Base-by-base conservation (phyloP, 306 rosid genomes). In the Begonia fuchsioides region DNA sequence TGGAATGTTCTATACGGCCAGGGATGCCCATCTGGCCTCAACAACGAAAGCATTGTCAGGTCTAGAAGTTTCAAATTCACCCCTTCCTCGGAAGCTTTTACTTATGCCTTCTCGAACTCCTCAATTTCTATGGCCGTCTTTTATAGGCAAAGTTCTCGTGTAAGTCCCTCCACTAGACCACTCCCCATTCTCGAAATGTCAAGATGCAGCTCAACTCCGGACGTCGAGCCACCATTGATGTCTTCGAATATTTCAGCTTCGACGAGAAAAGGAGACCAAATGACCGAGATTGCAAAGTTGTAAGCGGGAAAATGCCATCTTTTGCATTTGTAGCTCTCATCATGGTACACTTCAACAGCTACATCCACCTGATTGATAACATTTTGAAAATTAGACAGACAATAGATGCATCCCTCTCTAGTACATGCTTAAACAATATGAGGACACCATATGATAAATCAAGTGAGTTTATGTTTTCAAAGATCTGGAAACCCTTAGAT, bases 1-100 rank as follows among this genome's bases (percentile, higher is more conserved):
- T 49, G 77, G 64, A 62, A 92, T 51, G 71, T 58, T 66, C 98
- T 67, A 55, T 77, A 92, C 9, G 88, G 70, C 18, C 98, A 96
- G 38, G 98, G 98, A 77, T 92, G 98, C 32, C 98, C 96, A 35
- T 92, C 98, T 2, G 98, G 98, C 72, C 98, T 78, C 87, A 77
- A 43, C 51, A 64, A 64, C 2, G 87, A 79, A 44, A 92, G 94
- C 1, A 72, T 63, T 39, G 72, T 61, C 35, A 79, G 51, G 59
- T 92, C 98, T 44, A 76, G 73, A 49, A 92, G 81, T 64, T 75
- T 82, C 20, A 92, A 65, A 48, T 77, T 77, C 58, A 82, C 70
- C 63, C 88, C 96, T 10, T 65, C 67, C 53, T 20, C 60, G 19
- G 67, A 65, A 52, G 96, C 94, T 62, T 68, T 57, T 0, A 12